Base-by-base conservation (phyloP, 1,139 yeast species). In the Suhomyces panamericanus region DNA sequence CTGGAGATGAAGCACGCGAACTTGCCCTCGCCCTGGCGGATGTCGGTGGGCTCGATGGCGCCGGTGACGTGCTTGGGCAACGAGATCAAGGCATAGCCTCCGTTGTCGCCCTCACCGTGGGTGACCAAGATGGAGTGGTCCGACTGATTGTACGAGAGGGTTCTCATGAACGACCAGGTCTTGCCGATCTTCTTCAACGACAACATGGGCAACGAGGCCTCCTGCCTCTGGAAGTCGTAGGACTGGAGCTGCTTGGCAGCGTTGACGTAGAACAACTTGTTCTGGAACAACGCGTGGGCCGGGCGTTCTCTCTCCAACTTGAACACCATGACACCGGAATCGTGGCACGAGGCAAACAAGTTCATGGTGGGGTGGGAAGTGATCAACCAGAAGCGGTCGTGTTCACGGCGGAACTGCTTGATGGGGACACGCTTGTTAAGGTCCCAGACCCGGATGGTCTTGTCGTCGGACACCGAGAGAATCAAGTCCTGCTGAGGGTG, bases 221-320 rank as follows among this genome's bases (percentile, higher is more conserved):
- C 87, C 42, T 75, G 74, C 45, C 73, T 70, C 47, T 73, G 76
- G 60, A 80, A 85, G 59, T 88, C 95, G 59, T 78, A 89, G 44
- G 80, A 73, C 66, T 88, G 96, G 47, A 95, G 84, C 66, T 87
- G 96, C 63, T 87, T 89, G 60, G 90, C 96, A 50, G 81, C 79
- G 67, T 89, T 90, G 57, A 91, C 83, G 60, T 78, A 93, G 54
- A 78, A 81, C 55, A 95, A 69, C 52, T 77, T 79, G 59, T 81
- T 80, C 62, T 87, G 95, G 69, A 81, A 81, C 34, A 85, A 65
- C 4, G 90, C 73, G 58, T 80, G 80, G 16, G 98, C 96, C 17
- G 99, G 99, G 65, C 99, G 83, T 75, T 95, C 99, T 62, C 99
- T 85, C 65, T 90, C 98, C 51, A 95, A 78, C 70, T 95, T 95